Evolutionary conservation across 208 protist genomes (phyloP).

Genomic region (Crithidia bombi): DNA sequence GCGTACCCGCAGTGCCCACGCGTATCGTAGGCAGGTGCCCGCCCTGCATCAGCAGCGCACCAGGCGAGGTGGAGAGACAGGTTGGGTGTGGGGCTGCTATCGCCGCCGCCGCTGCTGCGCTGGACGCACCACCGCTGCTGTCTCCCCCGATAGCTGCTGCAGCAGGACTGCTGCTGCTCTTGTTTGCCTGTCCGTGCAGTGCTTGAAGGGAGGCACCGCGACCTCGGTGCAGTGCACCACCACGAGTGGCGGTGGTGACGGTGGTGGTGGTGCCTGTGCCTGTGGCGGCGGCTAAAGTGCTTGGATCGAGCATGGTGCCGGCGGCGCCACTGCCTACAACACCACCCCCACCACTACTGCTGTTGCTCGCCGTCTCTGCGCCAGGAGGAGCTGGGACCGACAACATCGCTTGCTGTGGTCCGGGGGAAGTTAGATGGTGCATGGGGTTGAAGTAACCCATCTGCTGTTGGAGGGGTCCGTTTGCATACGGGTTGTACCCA

Average conservation of each 20-base stretch:
- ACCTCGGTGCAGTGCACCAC: slow-evolving; percentile 18
- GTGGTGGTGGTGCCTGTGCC: neutral
- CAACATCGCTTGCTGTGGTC: neutral
- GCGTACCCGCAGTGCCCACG: slow-evolving; percentile 8
- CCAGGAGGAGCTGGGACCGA: neutral
- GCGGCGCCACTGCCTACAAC: slow-evolving; percentile 10
- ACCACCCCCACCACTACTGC: neutral
- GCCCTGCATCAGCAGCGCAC: slow-evolving; percentile 2
- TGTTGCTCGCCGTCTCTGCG: neutral
- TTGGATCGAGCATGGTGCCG: slow-evolving; percentile 17
- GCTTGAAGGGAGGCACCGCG: slow-evolving; percentile 17
- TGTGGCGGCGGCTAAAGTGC: neutral
- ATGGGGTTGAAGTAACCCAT: neutral
- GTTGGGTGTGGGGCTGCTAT: neutral
- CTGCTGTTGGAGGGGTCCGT: too few relatives aligned
- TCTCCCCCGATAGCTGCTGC: neutral
- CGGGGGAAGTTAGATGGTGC: neutral
- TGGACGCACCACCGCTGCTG: neutral
- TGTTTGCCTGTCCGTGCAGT: neutral
- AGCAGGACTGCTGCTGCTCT: too few relatives aligned
- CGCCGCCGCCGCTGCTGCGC: slow-evolving; percentile 5
- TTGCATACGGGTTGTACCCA: too few relatives aligned
- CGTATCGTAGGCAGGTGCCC: slow-evolving; percentile 10
- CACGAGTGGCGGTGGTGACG: slow-evolving; percentile 5
- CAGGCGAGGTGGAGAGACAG: neutral